Percentiles rank a stretch among this genome's conserved stretches.
Conservation (phyloP, 371 early-diverging fungal genomes). For the Dichotomocladium elegans region DNA sequence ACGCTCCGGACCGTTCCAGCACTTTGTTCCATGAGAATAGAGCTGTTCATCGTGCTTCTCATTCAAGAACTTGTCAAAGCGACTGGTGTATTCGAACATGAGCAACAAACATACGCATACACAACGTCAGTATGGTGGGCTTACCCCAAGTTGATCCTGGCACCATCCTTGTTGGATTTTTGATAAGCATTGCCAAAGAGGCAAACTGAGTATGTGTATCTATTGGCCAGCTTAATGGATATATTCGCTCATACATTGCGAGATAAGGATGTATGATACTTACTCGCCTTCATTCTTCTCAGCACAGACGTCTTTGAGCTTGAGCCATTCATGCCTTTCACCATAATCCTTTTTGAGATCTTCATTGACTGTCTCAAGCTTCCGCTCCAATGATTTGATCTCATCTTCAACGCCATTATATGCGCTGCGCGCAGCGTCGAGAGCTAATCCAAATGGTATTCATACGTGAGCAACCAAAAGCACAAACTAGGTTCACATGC, state of each 20-base stretch:
- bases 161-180: constrained; percentile 55
- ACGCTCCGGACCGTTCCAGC: constrained; percentile 94
- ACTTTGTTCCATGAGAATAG: constrained; percentile 71
- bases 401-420: constrained; percentile 37
- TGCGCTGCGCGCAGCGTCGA: constrained; percentile 30
- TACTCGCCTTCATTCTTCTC: constrained; percentile 72
- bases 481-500: too few species aligned
- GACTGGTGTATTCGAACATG: too few species aligned
- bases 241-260: neutral
- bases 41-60: constrained; percentile 47
- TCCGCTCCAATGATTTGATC: constrained; percentile 22
- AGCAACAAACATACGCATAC: too few species aligned
- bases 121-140: too few species aligned
- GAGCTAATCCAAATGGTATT: too few species aligned
- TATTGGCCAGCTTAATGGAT: constrained; percentile 10
- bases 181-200: constrained; percentile 74
- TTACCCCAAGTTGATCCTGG: constrained; percentile 70
- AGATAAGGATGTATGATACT: constrained; percentile 18
- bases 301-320: constrained; percentile 66
- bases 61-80: constrained; percentile 27
- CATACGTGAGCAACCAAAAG: too few species aligned
- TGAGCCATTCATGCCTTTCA: constrained; percentile 52
- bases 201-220: constrained; percentile 84
- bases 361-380: constrained; percentile 32
- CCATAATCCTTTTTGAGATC: constrained; percentile 63